phyloP scores from a whole-genome alignment of 2,329 filamentous ascomycete species.

The Diatrype stigma region DNA sequence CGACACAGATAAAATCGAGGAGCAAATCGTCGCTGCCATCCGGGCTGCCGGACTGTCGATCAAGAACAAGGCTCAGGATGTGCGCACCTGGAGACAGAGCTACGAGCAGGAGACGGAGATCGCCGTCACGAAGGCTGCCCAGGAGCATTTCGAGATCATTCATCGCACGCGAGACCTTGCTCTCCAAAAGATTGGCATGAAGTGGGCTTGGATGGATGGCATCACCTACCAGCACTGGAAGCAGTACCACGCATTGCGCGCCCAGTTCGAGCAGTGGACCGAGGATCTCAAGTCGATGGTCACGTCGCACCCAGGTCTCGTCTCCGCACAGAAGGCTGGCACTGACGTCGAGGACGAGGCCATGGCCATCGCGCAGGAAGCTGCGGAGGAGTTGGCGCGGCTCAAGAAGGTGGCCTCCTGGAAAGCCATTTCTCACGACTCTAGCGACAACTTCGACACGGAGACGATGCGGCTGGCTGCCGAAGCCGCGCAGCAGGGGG shows the following conservation, averaged over 20 bases:
- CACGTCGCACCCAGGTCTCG: conserved; percentile 66
- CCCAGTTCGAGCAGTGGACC: conserved; percentile 79
- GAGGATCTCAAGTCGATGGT: conserved; percentile 74
- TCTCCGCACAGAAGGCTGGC: conserved; percentile 62
- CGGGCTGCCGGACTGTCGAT: conserved; percentile 67
- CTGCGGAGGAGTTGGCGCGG: conserved; percentile 73
- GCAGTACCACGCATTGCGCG: conserved; percentile 85
- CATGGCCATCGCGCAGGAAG: conserved; percentile 74
- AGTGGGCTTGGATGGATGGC: conserved; percentile 93
- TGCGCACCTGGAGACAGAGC: conserved; percentile 70
- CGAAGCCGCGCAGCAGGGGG: conserved; percentile 36
- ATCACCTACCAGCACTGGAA: conserved; percentile 97
- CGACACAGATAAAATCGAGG: conserved; percentile 37
- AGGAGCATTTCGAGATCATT: conserved; percentile 77
- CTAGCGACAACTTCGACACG: conserved; percentile 73
- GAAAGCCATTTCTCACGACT: conserved; percentile 75
- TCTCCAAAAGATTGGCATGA: conserved; percentile 86
- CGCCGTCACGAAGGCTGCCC: conserved; percentile 67
- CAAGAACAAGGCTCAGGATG: conserved; percentile 70
- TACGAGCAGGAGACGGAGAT: conserved; percentile 67
- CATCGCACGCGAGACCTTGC: conserved; percentile 79
- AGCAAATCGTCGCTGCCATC: conserved; percentile 46
- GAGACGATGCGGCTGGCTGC: conserved; percentile 58
- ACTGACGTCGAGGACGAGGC: conserved; percentile 70
- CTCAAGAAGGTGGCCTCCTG: conserved; percentile 80